Conservation (phyloP, 2,329 filamentous ascomycete genomes). For the Cordyceps cicadae region DNA sequence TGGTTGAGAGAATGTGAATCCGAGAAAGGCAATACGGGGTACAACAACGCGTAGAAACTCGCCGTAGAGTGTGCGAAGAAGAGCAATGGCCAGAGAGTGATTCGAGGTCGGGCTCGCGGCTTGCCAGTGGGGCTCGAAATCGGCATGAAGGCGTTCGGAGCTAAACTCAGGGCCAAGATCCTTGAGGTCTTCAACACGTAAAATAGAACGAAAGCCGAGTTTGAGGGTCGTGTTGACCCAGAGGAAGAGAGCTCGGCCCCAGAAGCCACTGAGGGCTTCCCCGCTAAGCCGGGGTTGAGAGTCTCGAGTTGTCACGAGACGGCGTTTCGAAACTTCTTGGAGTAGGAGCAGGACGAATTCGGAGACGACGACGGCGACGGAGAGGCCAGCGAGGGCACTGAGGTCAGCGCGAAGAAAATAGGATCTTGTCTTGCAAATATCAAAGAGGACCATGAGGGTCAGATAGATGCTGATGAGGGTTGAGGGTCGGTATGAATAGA, state of each 20-base stretch:
- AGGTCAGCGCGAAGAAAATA: constrained; percentile 24
- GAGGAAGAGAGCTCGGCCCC: constrained; percentile 9
- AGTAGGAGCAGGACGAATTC: constrained; percentile 23
- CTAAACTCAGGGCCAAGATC: constrained; percentile 10
- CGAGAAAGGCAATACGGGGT: constrained; percentile 5
- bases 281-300: constrained; percentile 12
- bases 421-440: constrained; percentile 25
- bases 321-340: constrained; percentile 25
- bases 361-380: constrained; percentile 18
- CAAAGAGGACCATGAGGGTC: constrained; percentile 24
- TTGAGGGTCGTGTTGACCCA: constrained; percentile 11
- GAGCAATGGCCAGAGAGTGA: not conserved
- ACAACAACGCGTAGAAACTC: constrained; percentile 4
- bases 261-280: constrained; percentile 19
- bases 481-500: constrained; percentile 24
- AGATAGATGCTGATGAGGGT: constrained; percentile 25
- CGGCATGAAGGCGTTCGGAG: not conserved
- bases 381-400: constrained; percentile 20
- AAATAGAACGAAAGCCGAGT: constrained; percentile 7
- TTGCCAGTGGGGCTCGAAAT: constrained; percentile 6
- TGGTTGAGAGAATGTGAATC: constrained; percentile 9
- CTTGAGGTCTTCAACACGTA: constrained; percentile 6
- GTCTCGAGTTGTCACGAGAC: not conserved
- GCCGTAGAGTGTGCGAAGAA: constrained; percentile 4
- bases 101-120: constrained; percentile 1